Conservation (phyloP, 2,329 filamentous ascomycete genomes). For the Aspergillus japonicus region DNA sequence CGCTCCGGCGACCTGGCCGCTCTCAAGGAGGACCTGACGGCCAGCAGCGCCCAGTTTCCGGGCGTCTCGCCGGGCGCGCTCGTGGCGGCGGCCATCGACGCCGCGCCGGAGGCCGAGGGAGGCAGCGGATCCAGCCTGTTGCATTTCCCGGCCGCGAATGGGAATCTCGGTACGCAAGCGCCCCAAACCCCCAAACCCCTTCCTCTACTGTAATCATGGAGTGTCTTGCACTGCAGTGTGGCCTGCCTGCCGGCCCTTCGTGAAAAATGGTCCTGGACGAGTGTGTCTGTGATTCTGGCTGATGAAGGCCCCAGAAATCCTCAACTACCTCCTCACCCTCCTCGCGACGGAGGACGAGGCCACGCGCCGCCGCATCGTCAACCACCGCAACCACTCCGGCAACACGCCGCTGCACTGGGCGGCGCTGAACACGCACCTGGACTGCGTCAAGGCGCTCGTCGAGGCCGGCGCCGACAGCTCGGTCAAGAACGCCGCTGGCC, state of each 20-base stretch:
- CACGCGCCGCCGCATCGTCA: slow-evolving; percentile 32
- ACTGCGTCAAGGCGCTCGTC: slow-evolving; percentile 73
- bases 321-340: slow-evolving; percentile 48
- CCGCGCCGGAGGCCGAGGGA: slow-evolving; percentile 70
- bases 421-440: slow-evolving; percentile 81
- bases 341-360: slow-evolving; percentile 25
- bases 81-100: slow-evolving; percentile 64
- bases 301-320: slow-evolving; percentile 39
- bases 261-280: too few relatives aligned
- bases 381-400: slow-evolving; percentile 70
- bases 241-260: too few relatives aligned
- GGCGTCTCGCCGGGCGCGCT: slow-evolving; percentile 64
- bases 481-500: slow-evolving; percentile 77
- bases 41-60: slow-evolving; percentile 62
- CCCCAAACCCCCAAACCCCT: too few relatives aligned
- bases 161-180: slow-evolving; percentile 65
- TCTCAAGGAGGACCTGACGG: slow-evolving; percentile 59
- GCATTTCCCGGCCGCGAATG: slow-evolving; percentile 93
- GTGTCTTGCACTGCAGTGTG: too few relatives aligned
- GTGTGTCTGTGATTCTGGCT: too few relatives aligned
- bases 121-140: slow-evolving; percentile 53
- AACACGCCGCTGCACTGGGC: slow-evolving; percentile 96
- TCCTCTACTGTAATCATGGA: too few relatives aligned
- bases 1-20: slow-evolving; percentile 74
- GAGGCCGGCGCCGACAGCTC: slow-evolving; percentile 74